phyloP scores from a whole-genome alignment of 148 eudicot species.

The Rhododendron molle region DNA sequence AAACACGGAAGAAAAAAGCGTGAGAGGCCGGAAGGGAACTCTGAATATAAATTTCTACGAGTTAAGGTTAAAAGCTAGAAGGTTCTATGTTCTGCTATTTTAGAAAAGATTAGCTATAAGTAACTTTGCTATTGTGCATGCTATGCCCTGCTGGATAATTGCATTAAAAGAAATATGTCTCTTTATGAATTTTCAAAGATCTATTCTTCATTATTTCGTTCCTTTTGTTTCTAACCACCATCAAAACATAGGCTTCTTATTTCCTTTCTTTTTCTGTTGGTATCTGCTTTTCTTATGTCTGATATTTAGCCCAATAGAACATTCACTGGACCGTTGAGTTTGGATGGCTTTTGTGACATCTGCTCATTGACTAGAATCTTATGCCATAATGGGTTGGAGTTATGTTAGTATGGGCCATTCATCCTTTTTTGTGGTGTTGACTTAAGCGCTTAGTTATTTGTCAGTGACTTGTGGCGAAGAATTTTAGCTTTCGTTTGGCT shows the following conservation, averaged over 20 bases:
- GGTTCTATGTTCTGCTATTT: not conserved
- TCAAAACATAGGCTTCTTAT: not conserved
- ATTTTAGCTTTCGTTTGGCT: not conserved
- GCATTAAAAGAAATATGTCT: not conserved
- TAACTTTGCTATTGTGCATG: not conserved
- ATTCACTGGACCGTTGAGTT: too few species aligned
- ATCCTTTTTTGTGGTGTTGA: not conserved
- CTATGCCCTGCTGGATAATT: not conserved
- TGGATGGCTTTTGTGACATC: too few species aligned
- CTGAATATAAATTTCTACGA: not conserved
- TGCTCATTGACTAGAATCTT: too few species aligned
- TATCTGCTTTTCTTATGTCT: not conserved
- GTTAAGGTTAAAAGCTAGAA: not conserved
- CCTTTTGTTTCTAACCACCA: not conserved
- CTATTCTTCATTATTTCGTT: not conserved
- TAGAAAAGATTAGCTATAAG: not conserved
- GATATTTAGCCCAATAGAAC: not conserved
- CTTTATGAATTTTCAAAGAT: not conserved
- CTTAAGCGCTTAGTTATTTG: not conserved
- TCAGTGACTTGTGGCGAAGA: not conserved
- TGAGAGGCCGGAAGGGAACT: not conserved
- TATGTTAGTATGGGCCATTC: not conserved
- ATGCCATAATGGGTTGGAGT: not conserved
- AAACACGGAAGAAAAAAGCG: not conserved
- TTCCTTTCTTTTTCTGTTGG: not conserved